Conservation (phyloP, 768 basidiomycete species). For the Cyclocybe aegerita region DNA sequence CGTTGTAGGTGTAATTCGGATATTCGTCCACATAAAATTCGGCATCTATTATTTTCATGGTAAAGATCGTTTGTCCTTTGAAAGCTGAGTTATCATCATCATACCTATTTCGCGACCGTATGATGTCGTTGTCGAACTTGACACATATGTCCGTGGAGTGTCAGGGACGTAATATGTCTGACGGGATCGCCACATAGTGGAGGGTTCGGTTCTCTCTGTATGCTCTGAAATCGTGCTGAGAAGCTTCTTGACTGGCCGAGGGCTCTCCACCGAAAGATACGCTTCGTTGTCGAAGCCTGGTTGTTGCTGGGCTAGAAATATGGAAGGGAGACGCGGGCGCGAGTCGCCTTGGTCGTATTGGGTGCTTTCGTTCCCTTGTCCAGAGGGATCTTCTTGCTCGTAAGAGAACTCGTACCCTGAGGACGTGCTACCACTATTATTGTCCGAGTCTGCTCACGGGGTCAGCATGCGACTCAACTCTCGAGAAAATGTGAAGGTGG, state of each 20-base stretch:
- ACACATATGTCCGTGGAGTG: conserved; percentile 37
- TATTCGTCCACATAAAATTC: conserved; percentile 7
- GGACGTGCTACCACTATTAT: no score
- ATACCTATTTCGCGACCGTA: conserved; percentile 65
- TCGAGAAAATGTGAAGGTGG: conserved; percentile 4
- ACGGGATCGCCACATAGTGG: conserved; percentile 45
- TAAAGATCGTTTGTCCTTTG: background rate
- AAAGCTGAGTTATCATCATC: conserved; percentile 13
- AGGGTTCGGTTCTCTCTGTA: conserved; percentile 64
- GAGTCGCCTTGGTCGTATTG: conserved; percentile 24
- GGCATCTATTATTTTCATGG: conserved; percentile 3
- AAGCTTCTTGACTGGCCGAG: conserved; percentile 27
- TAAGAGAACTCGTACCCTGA: background rate
- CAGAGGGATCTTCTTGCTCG: conserved; percentile 16
- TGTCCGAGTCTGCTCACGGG: no score
- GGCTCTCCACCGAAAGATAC: conserved; percentile 24
- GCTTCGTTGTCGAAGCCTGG: conserved; percentile 35
- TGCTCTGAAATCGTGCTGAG: conserved; percentile 69
- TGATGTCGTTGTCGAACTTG: conserved; percentile 46
- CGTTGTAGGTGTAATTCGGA: conserved; percentile 19
- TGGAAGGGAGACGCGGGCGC: conserved; percentile 56
- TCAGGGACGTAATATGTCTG: conserved; percentile 37
- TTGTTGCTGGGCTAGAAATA: conserved; percentile 59
- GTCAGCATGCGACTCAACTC: background rate
- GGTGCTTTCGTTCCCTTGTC: conserved; percentile 17